These are phyloP conservation scores for Sporothrix sp. DNA, from an alignment of 2,329 filamentous ascomycete genomes.

Conservation along the genomic window DNA sequence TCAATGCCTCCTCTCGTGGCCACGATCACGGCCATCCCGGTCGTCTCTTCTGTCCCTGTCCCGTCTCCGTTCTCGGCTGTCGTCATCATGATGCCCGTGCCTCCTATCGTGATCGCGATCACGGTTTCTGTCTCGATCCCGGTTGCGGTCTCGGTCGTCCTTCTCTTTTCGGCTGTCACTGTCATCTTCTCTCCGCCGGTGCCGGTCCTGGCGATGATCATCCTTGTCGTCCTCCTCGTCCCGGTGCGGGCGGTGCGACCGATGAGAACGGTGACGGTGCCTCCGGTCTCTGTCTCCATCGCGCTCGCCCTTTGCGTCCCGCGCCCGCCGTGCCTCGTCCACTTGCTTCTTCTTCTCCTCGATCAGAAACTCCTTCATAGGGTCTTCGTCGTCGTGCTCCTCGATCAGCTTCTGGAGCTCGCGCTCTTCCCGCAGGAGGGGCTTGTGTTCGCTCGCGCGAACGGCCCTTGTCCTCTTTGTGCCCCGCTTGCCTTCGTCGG, in stretches of 20 bases:
- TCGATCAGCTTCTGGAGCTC: constrained; percentile 67
- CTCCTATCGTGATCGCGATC: constrained; percentile 19
- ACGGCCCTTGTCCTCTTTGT: constrained; percentile 15
- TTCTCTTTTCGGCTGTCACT: background rate
- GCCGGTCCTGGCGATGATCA: constrained; percentile 22
- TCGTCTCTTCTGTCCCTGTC: constrained; percentile 2
- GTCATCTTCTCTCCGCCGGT: constrained; percentile 19
- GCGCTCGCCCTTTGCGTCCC: constrained; percentile 40
- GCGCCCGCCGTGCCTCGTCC: constrained; percentile 53
- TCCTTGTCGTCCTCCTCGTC: constrained; percentile 20
- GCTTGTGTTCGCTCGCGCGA: constrained; percentile 28
- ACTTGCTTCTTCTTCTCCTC: constrained; percentile 88
- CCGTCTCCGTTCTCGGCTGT: constrained; percentile 17
- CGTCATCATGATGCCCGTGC: constrained; percentile 16
- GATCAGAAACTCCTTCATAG: constrained; percentile 88
- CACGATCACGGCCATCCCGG: background rate
- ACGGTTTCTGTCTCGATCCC: constrained; percentile 15
- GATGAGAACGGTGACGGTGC: constrained; percentile 38
- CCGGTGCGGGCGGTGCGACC: constrained; percentile 35
- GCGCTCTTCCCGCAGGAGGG: constrained; percentile 67
- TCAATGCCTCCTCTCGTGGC: background rate
- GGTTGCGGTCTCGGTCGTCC: constrained; percentile 15
- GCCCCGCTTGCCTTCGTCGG: constrained; percentile 25
- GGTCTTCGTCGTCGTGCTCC: constrained; percentile 89
- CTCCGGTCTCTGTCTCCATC: constrained; percentile 28